Base-by-base conservation (phyloP, 495 filamentous ascomycete genomes). In the Lepraria neglecta region DNA sequence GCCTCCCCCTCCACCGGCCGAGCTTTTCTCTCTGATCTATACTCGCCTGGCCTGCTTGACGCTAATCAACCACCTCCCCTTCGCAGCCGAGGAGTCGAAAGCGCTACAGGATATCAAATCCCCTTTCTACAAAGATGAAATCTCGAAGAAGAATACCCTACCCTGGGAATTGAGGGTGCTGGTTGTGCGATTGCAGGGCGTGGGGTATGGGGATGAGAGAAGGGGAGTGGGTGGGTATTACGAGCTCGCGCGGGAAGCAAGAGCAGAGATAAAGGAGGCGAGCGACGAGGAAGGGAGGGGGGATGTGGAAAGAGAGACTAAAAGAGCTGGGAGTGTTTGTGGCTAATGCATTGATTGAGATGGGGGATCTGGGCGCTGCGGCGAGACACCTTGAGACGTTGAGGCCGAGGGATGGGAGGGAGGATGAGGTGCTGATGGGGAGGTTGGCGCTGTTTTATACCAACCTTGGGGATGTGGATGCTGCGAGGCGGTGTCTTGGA, bases 141-240 rank as follows among this genome's bases (percentile, higher is more conserved):
- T 66, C 24, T 80, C 74, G 27, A 76, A 68, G 43, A 45, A 11
- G 55, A 69, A 38, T 65, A 65, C 60, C 70, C 87, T 71, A 0
- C 92, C 92, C 9, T 98, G 94, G 94, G 85, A 87, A 53, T 78
- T 98, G 51, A 81, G 92, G 5, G 81, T 96, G 3, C 76, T 97
- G 11, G 84, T 83, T 3, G 87, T 96, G 27, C 78, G 92, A 3
- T 78, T 97, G 38, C 90, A 95, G 66, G 87, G 87, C 15, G 83
- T 96, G 43, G 90, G 87, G 1, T 92, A 89, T 66, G 85, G 83
- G 17, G 94, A 97, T 72, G 79, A 84, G 44, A 80, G 91, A n/a
- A 78, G 90, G 56, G 85, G 86, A n/a, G 84, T 98, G 44, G 89
- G 88, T 71, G 86, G 85, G 27, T 87, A 94, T 68, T 97, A 96